Evolutionary conservation across 2,329 filamentous ascomycete genomes (phyloP), one percentile per base, ranked within the genome.

Genomic region (Talaromyces marneffei): DNA sequence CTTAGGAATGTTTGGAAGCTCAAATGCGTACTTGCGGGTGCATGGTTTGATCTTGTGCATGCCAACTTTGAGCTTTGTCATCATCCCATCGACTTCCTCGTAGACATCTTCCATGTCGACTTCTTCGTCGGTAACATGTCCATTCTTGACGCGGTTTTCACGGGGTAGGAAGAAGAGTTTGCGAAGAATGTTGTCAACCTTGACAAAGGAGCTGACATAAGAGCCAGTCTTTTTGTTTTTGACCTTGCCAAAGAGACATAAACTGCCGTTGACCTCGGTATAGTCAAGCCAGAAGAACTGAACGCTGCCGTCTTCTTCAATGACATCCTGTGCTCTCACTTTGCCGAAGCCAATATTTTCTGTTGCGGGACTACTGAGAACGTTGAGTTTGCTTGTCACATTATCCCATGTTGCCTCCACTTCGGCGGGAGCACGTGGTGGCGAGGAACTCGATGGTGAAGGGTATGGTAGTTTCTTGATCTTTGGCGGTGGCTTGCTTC

Each of bases 241-340:
- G 25, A 97, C 93, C 72, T 99, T 99, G 65, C 94, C 94, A 71
- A 99, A 97, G 10, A 99, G 83, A 73, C 92, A 97, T 9, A 99
- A 80, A 67, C 87, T 94, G 62, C 93, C 93, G 69, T 92, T 92
- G 72, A 96, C 81, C 72, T 99, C 94, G 0, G 89, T 91, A 71
- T 96, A 99, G 75, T 99, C 94, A 7, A 90, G 89, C 94, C 94
- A 99, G 79, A 97, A 99, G 79, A 99, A 91, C 67, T 88, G 88
- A 31, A 99, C 81, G 67, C 90, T 95, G 37, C 93, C 94, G 70
- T 99, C 92, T 65, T 90, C 87, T 73, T 97, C 93, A n/a, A 96
- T 78, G n/a, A 90, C 92, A 74, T 96, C 89, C 65, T 89, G 85
- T 62, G 90, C 83, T 65, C 88, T 86, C 54, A 97, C 83, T 76